These are phyloP conservation scores for Phalaenopsis equestris DNA, from an alignment of 106 monocot genomes.

Conservation along the genomic window DNA sequence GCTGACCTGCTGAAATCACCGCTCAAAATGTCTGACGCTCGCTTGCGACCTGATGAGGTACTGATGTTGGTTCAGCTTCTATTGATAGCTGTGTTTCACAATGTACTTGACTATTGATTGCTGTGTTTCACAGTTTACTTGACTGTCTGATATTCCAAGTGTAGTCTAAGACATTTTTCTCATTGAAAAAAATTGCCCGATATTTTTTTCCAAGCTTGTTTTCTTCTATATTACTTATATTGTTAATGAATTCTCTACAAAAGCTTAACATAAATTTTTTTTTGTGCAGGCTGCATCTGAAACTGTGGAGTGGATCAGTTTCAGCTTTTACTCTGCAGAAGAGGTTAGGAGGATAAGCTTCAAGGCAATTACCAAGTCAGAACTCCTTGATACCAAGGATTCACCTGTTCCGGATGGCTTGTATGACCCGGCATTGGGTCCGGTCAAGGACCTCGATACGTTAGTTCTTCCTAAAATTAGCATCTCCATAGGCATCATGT, in stretches of 20 bases:
- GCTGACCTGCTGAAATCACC: neutral
- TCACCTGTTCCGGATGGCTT: slow-evolving; percentile 39
- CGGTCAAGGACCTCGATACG: slow-evolving; percentile 37
- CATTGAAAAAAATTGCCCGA: neutral
- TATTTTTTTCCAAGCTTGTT: neutral
- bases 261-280: neutral
- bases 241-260: neutral
- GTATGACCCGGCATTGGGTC: slow-evolving; percentile 52
- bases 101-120: neutral
- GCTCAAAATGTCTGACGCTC: slow-evolving; percentile 1
- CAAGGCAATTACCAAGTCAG: slow-evolving; percentile 42
- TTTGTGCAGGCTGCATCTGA: slow-evolving; percentile 42
- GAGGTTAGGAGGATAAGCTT: slow-evolving; percentile 48
- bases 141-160: no score
- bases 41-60: slow-evolving; percentile 8
- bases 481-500: neutral
- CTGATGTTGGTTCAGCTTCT: neutral
- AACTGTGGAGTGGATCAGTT: slow-evolving; percentile 32
- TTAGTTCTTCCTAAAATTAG: slow-evolving; percentile 18
- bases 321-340: slow-evolving; percentile 44
- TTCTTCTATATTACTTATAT: no score
- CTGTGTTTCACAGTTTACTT: neutral
- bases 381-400: slow-evolving; percentile 42
- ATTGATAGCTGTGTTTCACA: neutral
- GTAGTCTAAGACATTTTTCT: no score